Evolutionary conservation across 352 stramenopile species (phyloP).

Genomic region (Phytophthora palmivora): DNA sequence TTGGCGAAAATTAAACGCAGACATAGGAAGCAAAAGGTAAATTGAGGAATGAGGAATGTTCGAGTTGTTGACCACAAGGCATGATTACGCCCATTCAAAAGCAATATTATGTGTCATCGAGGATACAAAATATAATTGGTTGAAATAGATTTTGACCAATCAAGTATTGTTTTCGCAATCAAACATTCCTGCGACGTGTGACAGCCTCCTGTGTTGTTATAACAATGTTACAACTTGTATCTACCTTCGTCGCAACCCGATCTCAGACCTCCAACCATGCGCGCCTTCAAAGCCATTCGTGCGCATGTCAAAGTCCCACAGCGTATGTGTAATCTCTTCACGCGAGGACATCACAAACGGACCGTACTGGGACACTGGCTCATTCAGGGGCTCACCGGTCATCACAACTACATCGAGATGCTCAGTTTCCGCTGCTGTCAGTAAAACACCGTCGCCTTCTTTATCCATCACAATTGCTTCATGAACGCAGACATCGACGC

Average conservation of each 20-base stretch:
- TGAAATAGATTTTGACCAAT: not conserved
- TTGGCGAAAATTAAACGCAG: slow-evolving; percentile 30
- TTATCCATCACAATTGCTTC: slow-evolving; percentile 49
- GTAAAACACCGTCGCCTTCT: slow-evolving; percentile 46
- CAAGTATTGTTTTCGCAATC: too few relatives aligned
- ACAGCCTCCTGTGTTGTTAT: too few relatives aligned
- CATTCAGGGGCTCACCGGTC: slow-evolving; percentile 53
- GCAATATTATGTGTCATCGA: slow-evolving; percentile 15
- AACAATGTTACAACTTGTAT: too few relatives aligned
- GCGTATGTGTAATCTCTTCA: slow-evolving; percentile 54
- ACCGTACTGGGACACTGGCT: slow-evolving; percentile 61
- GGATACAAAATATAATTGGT: slow-evolving; percentile 1
- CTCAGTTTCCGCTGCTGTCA: slow-evolving; percentile 25
- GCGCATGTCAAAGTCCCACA: slow-evolving; percentile 52
- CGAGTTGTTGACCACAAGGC: slow-evolving; percentile 1
- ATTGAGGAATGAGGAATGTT: slow-evolving; percentile 10
- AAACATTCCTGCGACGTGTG: too few relatives aligned
- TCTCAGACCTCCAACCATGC: slow-evolving; percentile 36
- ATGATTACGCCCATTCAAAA: slow-evolving; percentile 12
- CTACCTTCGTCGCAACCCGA: too few relatives aligned
- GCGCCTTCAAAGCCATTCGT: slow-evolving; percentile 71
- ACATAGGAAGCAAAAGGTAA: slow-evolving; percentile 13
- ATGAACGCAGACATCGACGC: slow-evolving; percentile 25
- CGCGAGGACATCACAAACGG: slow-evolving; percentile 68
- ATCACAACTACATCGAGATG: slow-evolving; percentile 57